A percentile compares a stretch with the other conserved stretches of the same genome.
phyloP scores from a whole-genome alignment of 441 rosid species.

The Omphalea diandra region DNA sequence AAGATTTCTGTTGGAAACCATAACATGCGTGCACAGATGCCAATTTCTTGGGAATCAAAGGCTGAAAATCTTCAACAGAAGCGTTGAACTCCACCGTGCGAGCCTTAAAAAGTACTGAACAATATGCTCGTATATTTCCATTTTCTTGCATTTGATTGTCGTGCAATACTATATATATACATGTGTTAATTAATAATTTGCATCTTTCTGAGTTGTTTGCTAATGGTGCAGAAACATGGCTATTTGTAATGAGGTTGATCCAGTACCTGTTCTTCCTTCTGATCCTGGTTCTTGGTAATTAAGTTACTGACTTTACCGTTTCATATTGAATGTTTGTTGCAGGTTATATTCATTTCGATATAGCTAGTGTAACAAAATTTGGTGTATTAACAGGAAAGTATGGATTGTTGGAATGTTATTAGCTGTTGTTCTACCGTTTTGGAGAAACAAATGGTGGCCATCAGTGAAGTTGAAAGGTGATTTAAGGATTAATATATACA shows the following conservation, averaged over 20 bases:
- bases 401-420: constrained; percentile 47
- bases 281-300: constrained; percentile 42
- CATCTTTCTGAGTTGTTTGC: too few relatives aligned
- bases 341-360: too few relatives aligned
- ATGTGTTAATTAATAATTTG: neutral
- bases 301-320: neutral
- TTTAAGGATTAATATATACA: too few relatives aligned
- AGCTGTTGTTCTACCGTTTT: constrained; percentile 39
- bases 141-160: too few relatives aligned
- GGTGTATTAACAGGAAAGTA: constrained; percentile 38
- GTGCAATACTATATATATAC: too few relatives aligned
- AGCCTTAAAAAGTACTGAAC: constrained; percentile 1
- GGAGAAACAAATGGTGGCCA: constrained; percentile 43
- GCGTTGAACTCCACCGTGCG: too few relatives aligned
- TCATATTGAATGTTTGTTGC: too few relatives aligned
- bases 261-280: constrained; percentile 36
- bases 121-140: neutral
- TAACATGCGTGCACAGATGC: neutral
- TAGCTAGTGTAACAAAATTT: too few relatives aligned
- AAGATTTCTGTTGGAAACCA: neutral
- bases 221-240: constrained; percentile 21
- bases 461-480: constrained; percentile 37
- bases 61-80: too few relatives aligned
- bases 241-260: constrained; percentile 30
- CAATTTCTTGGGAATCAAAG: constrained; percentile 6